These are phyloP conservation scores for Cryptosporidium tyzzeri DNA, from an alignment of 169 alveolate species.

Conservation along the genomic window DNA sequence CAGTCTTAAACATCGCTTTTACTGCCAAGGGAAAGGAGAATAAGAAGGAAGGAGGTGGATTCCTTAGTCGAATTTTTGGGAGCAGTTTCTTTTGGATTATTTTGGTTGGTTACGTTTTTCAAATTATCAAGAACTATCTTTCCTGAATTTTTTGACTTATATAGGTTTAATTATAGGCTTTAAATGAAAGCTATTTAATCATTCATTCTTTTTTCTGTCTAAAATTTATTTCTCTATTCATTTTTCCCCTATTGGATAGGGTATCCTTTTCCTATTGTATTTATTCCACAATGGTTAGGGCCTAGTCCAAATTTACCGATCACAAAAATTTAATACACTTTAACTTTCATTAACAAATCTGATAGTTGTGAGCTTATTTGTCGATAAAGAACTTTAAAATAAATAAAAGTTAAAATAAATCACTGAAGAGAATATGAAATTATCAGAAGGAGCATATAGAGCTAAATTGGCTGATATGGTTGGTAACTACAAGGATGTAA, in stretches of 20 bases:
- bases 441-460: slow-evolving; percentile 59
- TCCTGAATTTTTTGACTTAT: not conserved
- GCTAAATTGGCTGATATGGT: slow-evolving; percentile 64
- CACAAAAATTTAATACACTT: not conserved
- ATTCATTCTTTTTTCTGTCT: not conserved
- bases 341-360: too few relatives aligned
- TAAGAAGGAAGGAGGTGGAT: slow-evolving; percentile 9
- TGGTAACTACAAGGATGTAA: slow-evolving; percentile 63
- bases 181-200: not conserved
- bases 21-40: slow-evolving; percentile 54
- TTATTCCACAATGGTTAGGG: slow-evolving; percentile 1
- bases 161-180: slow-evolving; percentile 20
- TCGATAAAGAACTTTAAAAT: not conserved
- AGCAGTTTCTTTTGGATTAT: slow-evolving; percentile 69
- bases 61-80: slow-evolving; percentile 22
- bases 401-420: not conserved
- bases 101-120: slow-evolving; percentile 36
- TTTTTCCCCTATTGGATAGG: not conserved
- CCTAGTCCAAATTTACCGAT: not conserved
- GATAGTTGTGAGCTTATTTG: not conserved
- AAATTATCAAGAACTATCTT: slow-evolving; percentile 26
- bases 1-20: slow-evolving; percentile 41
- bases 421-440: slow-evolving; percentile 14
- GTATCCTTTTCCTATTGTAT: too few relatives aligned
- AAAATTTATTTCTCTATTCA: not conserved